A percentile compares a stretch with the other conserved stretches of the same genome.
phyloP scores from a whole-genome alignment of 2,329 filamentous ascomycete species.

The Penicillium sp. region DNA sequence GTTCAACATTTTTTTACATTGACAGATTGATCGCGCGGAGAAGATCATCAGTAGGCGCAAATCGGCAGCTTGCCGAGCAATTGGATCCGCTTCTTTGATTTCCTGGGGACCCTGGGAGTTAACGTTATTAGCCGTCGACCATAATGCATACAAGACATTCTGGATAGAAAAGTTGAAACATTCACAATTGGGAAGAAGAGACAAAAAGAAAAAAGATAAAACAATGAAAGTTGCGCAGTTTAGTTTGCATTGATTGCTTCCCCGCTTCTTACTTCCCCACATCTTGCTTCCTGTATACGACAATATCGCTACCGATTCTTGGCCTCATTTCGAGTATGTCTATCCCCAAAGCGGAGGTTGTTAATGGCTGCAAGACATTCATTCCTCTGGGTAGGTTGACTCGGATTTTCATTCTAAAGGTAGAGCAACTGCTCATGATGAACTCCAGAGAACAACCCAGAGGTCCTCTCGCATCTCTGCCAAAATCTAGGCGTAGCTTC shows the following conservation, averaged over 20 bases:
- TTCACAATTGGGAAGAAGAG: too few species aligned
- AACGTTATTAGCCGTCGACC: not conserved
- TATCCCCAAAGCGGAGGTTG: conserved; percentile 13
- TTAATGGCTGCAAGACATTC: conserved; percentile 34
- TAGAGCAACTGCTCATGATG: not conserved
- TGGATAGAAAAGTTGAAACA: too few species aligned
- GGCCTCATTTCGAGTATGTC: not conserved
- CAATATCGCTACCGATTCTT: not conserved
- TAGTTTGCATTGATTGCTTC: not conserved
- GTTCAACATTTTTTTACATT: too few species aligned
- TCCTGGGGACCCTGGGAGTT: conserved; percentile 9
- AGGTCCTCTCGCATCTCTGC: conserved; percentile 53
- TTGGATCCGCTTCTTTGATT: conserved; percentile 4
- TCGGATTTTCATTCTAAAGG: not conserved
- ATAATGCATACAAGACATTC: not conserved
- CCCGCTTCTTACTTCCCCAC: not conserved
- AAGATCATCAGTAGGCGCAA: not conserved
- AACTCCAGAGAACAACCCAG: conserved; percentile 54
- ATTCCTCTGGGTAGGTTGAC: conserved; percentile 30
- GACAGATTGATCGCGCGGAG: not conserved
- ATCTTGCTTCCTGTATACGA: too few species aligned
- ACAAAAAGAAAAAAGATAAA: too few species aligned
- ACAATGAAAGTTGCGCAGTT: too few species aligned
- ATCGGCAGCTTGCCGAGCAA: not conserved
- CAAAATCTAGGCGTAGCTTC: conserved; percentile 50